Evolutionary conservation across 805 yeast genomes (phyloP), one percentile per base, ranked within the genome.

Genomic region (Lipomyces spencermartinsiae): DNA sequence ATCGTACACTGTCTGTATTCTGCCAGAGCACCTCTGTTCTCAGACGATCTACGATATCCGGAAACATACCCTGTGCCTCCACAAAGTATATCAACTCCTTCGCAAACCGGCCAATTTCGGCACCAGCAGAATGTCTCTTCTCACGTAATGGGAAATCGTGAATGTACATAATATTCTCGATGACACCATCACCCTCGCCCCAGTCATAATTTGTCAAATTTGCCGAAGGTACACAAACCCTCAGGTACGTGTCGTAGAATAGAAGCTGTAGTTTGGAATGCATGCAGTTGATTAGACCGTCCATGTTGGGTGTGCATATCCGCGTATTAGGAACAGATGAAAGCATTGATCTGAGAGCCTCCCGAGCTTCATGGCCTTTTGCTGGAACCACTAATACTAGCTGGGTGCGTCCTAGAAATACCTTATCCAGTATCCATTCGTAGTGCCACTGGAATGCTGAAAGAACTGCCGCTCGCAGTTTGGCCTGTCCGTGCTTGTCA

Each of bases 191-290:
- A 22, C 73, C 67, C 54, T 73, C 75, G 16, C 75, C 75, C 76
- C 76, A 73, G 58, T 73, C 75, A 43, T 73, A 73, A 12, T 64
- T 65, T 12, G 73, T 70, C n/a, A 73, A 68, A 55, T 73, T 73
- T 14, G 75, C 75, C 35, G 75, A 60, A 14, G 75, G 75, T 7
- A 73, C 61, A 25, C 64, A 61, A 22, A 73, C 64, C n/a, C 75
- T 62, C 22, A 73, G 56, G 46, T 66, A 66, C 8, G 55, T 56
- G 25, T 73, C 68, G 61, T 64, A 73, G 43, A 73, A 71, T 3
- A 73, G 62, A 8, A 73, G 61, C 64, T 72, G 72, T 37, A 73
- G 59, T 57, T 73, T 73, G 10, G 74, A 73, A 56, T 73, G 75
- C 75, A 73, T 73, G 61, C 68, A 67, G 33, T 59, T 61, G 22